Conservation (phyloP, 2,329 filamentous ascomycete genomes). For the Cercospora sp. region DNA sequence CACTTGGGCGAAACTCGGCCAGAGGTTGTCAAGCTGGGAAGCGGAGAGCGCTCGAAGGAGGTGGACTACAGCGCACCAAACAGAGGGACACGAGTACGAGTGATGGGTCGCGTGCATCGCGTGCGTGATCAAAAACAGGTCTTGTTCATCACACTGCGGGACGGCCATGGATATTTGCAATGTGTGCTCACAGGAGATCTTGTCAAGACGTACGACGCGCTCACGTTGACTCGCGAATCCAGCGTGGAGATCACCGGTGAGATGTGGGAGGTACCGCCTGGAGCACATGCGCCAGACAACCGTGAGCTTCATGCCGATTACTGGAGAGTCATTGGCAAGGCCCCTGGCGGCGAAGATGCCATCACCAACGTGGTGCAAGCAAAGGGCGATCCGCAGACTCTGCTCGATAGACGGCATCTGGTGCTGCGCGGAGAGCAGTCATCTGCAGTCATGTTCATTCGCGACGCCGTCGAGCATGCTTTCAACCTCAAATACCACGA, state of each 20-base stretch:
- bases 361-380: conserved; percentile 79
- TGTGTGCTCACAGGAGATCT: conserved; percentile 79
- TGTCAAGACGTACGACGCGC: conserved; percentile 86
- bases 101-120: conserved; percentile 80
- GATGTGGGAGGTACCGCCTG: conserved; percentile 76
- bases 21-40: conserved; percentile 56
- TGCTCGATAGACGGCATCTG: conserved; percentile 81
- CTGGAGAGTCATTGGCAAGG: conserved; percentile 73
- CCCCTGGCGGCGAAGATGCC: conserved; percentile 83
- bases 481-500: conserved; percentile 80
- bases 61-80: conserved; percentile 56
- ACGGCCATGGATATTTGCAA: conserved; percentile 83
- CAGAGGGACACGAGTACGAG: conserved; percentile 72
- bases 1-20: conserved; percentile 71
- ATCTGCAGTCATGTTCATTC: conserved; percentile 83
- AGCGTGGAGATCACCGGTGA: conserved; percentile 81
- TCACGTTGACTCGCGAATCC: conserved; percentile 84
- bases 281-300: conserved; percentile 75
- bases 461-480: conserved; percentile 75
- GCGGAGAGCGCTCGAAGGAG: conserved; percentile 47
- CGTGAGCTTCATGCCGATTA: conserved; percentile 90
- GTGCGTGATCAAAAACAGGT: conserved; percentile 79
- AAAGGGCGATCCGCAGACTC: conserved; percentile 68
- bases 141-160: conserved; percentile 81
- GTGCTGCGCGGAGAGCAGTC: conserved; percentile 80